Base-by-base conservation (phyloP, 2,329 filamentous ascomycete genomes). In the Ramularia collo-cygni region DNA sequence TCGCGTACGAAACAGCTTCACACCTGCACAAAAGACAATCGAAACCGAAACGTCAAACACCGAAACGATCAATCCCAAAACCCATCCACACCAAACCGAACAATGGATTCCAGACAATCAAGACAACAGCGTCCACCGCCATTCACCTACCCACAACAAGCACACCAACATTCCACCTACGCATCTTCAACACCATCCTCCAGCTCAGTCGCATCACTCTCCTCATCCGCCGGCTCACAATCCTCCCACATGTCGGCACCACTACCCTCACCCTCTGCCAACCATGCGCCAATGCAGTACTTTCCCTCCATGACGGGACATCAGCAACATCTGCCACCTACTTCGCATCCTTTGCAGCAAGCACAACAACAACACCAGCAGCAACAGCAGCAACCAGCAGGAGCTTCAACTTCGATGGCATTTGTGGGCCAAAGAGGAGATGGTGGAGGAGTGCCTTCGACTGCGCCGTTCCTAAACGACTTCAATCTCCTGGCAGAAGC, bases 401-500 rank as follows among this genome's bases (percentile, higher is more conserved):
- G n/a, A n/a, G 42, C 30, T 26, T 24, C 21, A 24, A 6, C 21
- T 6, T 26, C 37, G 10, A 30, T 40, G 14, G 42, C 42, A 21
- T 54, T 57, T 35, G 39, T 53, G 18, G 59, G 58, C 12, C 56
- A 60, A 46, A 52, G 59, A 50, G 56, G 57, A 21, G 41, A 50
- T 14, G 47, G 46, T 26, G 54, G 48, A 18, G 59, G 57, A 7
- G 44, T 45, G 24, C 62, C 64, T 28, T 67, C 69, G 55, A 77
- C 75, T 1, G 69, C 71, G 8, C 72, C 71, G 3, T 88, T 88
- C 59, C 73, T 94, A 44, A 79, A 81, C 55, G 83, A 94, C 63
- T 85, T 90, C 57, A 90, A 77, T 43, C 76, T 95, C 19, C 76
- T 95, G 29, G 89, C 89, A 26, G 90, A 96, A 69, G 90, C 90